phyloP scores from a whole-genome alignment of 257 asterid genomes.

The Fraxinus quadrangulata region DNA sequence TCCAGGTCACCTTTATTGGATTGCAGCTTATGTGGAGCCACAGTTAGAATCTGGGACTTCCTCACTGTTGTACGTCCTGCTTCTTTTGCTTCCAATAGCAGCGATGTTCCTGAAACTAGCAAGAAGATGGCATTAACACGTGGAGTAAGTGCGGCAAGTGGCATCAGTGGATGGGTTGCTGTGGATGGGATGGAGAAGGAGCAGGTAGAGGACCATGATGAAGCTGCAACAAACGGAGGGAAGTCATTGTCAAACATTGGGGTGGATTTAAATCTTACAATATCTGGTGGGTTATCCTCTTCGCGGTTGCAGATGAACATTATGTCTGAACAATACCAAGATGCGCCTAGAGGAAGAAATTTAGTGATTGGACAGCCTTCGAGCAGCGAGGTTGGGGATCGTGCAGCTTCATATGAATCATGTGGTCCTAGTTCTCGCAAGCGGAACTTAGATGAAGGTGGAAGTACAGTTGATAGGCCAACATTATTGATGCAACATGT shows the following conservation, averaged over 20 bases:
- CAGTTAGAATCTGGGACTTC: conserved; percentile 96
- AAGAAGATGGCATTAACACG: conserved; percentile 88
- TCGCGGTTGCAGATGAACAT: conserved; percentile 58
- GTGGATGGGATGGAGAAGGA: conserved; percentile 75
- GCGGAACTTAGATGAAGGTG: conserved; percentile 92
- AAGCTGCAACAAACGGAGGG: conserved; percentile 84
- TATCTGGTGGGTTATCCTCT: conserved; percentile 81
- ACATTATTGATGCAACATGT: conserved; percentile 69
- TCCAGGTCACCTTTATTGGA: conserved; percentile 89
- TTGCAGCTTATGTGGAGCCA: conserved; percentile 98
- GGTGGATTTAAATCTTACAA: conserved; percentile 78
- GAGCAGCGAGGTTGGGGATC: conserved; percentile 94
- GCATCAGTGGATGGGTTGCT: conserved; percentile 92
- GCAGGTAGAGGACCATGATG: conserved; percentile 57
- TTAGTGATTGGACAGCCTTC: conserved; percentile 77
- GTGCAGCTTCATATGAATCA: conserved; percentile 95
- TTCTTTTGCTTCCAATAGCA: conserved; percentile 70
- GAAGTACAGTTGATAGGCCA: conserved; percentile 94
- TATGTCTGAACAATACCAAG: conserved; percentile 55
- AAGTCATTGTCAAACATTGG: conserved; percentile 77
- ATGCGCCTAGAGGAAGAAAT: conserved; percentile 56
- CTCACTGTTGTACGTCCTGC: conserved; percentile 78
- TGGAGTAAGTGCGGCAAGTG: conserved; percentile 98
- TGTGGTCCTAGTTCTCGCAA: conserved; percentile 95
- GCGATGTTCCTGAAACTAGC: conserved; percentile 78